Evolutionary conservation across 768 basidiomycete genomes (phyloP).

Genomic region (Boletus patriciae): DNA sequence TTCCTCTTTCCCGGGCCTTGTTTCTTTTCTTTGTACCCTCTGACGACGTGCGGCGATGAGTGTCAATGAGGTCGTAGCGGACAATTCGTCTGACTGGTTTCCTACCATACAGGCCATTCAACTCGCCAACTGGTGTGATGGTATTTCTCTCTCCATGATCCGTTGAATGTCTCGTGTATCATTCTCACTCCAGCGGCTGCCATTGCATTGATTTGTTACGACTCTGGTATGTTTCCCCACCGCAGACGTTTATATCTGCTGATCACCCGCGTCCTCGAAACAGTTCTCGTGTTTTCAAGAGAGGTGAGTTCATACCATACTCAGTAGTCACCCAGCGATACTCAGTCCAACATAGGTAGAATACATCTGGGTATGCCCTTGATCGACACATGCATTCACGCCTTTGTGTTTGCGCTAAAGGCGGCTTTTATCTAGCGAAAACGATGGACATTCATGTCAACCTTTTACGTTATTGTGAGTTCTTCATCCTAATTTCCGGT

Average conservation of each 20-base stretch:
- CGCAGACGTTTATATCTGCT: background rate
- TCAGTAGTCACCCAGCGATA: background rate
- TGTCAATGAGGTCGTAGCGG: conserved; percentile 8
- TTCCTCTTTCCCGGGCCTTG: background rate
- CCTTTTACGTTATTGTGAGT: conserved; percentile 18
- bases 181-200: conserved; percentile 12
- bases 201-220: conserved; percentile 18
- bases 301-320: conserved; percentile 11
- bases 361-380: conserved; percentile 20
- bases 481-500: background rate
- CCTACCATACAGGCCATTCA: conserved; percentile 12
- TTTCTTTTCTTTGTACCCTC: background rate
- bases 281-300: conserved; percentile 22
- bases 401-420: background rate
- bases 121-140: conserved; percentile 18
- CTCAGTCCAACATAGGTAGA: conserved; percentile 12
- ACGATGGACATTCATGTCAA: conserved; percentile 15
- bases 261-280: background rate
- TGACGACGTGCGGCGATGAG: conserved; percentile 5
- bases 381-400: too few species aligned
- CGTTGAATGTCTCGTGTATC: background rate
- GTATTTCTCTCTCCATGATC: background rate
- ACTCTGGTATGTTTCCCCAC: too few species aligned
- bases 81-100: conserved; percentile 11
- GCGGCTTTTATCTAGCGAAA: conserved; percentile 1